Percentiles rank a stretch among this genome's conserved stretches.
These are phyloP conservation scores for Corylus avellana DNA, from an alignment of 306 rosid genomes.

Conservation along the genomic window DNA sequence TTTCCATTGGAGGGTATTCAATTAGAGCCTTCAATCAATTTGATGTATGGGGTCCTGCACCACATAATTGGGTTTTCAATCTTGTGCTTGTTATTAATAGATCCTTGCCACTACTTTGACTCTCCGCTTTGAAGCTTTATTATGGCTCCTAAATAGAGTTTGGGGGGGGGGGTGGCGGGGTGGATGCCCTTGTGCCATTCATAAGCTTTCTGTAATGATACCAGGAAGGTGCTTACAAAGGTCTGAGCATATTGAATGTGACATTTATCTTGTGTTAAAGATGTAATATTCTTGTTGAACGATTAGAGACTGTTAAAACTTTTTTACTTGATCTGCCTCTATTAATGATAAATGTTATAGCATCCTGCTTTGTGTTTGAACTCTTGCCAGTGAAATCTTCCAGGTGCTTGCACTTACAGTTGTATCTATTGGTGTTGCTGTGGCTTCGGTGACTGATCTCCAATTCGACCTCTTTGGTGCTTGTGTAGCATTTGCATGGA, in stretches of 20 bases:
- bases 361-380: not conserved
- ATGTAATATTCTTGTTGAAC: not conserved
- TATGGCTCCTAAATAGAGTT: not conserved
- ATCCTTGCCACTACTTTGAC: not conserved
- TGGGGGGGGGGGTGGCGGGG: too few relatives aligned
- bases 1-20: not conserved
- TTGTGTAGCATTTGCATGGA: slow-evolving; percentile 79
- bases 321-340: not conserved
- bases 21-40: not conserved
- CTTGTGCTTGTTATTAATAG: not conserved
- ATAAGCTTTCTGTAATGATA: not conserved
- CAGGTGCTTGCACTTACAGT: slow-evolving; percentile 71
- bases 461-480: slow-evolving; percentile 81
- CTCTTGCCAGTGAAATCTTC: slow-evolving; percentile 27
- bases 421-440: slow-evolving; percentile 80
- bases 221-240: not conserved
- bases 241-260: not conserved
- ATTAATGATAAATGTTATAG: not conserved
- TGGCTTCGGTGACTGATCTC: slow-evolving; percentile 81
- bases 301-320: not conserved
- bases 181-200: not conserved
- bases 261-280: not conserved
- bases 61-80: not conserved
- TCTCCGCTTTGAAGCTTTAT: not conserved
- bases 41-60: not conserved